Percentiles rank a stretch among this genome's conserved stretches.
Conservation (phyloP, 768 basidiomycete species). For the Pleurotus pulmonarius region DNA sequence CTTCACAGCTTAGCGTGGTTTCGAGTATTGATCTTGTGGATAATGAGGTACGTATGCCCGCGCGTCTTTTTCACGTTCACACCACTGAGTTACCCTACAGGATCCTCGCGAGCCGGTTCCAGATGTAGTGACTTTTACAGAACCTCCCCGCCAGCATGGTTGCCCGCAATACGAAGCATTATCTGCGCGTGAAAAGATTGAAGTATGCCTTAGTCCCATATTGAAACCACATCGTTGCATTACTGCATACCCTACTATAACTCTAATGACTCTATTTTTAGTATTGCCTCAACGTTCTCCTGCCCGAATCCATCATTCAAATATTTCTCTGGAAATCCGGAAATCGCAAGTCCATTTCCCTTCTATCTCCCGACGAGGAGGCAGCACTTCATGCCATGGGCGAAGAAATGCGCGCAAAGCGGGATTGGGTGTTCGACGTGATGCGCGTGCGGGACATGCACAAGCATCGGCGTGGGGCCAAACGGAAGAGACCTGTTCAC, state of each 20-base stretch:
- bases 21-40: not conserved
- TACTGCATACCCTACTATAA: not conserved
- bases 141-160: slow-evolving; percentile 25
- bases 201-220: slow-evolving; percentile 29
- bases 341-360: slow-evolving; percentile 42
- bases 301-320: slow-evolving; percentile 70
- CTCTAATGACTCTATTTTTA: slow-evolving; percentile 20
- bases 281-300: slow-evolving; percentile 71
- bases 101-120: too few relatives aligned
- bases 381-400: slow-evolving; percentile 47
- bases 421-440: slow-evolving; percentile 70
- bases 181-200: slow-evolving; percentile 44
- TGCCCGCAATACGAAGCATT: slow-evolving; percentile 43
- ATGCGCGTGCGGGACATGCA: slow-evolving; percentile 36
- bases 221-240: not conserved
- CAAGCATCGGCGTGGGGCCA: slow-evolving; percentile 3
- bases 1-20: not conserved
- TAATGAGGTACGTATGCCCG: too few relatives aligned
- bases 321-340: slow-evolving; percentile 72
- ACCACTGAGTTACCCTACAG: too few relatives aligned
- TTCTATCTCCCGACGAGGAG: slow-evolving; percentile 56
- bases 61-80: too few relatives aligned
- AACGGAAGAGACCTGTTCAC: not conserved
- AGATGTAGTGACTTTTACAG: not conserved
- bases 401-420: slow-evolving; percentile 41